These are phyloP conservation scores for Geoglossum glabrum DNA, from an alignment of 495 filamentous ascomycete species.

Conservation along the genomic window DNA sequence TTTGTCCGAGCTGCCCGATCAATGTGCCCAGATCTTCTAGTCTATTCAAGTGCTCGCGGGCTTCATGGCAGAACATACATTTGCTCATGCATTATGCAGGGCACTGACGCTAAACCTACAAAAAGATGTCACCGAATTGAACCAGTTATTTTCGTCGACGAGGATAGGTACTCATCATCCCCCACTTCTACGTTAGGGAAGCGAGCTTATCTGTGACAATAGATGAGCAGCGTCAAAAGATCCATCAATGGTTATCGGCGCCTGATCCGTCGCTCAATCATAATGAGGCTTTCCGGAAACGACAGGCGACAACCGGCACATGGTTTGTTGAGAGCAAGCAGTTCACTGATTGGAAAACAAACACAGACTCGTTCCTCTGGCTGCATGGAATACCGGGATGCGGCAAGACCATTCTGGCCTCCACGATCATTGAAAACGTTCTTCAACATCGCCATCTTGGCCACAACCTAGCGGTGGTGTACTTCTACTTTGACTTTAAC, in stretches of 20 bases:
- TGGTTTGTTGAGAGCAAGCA: background rate
- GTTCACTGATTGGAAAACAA: background rate
- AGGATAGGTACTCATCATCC: background rate
- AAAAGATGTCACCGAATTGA: background rate
- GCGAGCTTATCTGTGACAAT: no score
- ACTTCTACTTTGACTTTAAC: conserved; percentile 5
- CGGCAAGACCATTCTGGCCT: background rate
- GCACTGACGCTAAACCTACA: background rate
- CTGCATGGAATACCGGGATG: background rate
- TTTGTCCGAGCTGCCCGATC: background rate
- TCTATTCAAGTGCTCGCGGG: background rate
- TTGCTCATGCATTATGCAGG: background rate
- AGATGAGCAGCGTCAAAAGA: background rate
- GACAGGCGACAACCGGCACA: background rate
- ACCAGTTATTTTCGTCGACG: no score
- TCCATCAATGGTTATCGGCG: background rate
- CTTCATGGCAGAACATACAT: background rate
- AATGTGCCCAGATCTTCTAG: background rate
- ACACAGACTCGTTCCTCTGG: background rate
- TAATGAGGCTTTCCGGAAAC: background rate
- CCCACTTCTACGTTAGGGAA: no score
- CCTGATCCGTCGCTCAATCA: background rate
- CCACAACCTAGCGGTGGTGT: background rate
- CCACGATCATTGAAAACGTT: conserved; percentile 1
- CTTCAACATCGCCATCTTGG: background rate